Evolutionary conservation across 805 yeast species (phyloP).

Genomic region (Metschnikowia proteae): DNA sequence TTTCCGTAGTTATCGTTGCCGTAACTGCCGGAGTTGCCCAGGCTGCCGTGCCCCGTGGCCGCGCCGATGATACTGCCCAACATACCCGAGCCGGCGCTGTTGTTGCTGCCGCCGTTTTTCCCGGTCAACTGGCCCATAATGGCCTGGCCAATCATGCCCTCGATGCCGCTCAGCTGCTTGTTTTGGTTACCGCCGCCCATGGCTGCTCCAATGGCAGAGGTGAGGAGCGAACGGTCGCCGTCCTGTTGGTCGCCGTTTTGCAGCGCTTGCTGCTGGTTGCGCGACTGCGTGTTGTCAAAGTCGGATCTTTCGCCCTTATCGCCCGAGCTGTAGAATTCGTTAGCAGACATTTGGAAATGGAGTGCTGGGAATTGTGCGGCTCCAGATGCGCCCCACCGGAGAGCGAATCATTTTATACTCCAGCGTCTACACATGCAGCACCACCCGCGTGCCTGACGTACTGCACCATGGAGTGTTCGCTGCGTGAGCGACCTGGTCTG

Average conservation of each 20-base stretch:
- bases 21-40: slow-evolving; percentile 5
- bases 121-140: slow-evolving; percentile 16
- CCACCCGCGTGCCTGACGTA: neutral
- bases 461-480: neutral
- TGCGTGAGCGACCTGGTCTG: slow-evolving; percentile 1
- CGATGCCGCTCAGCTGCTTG: slow-evolving; percentile 15
- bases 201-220: slow-evolving; percentile 26
- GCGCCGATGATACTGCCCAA: slow-evolving; percentile 15
- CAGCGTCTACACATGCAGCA: neutral
- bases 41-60: slow-evolving; percentile 10
- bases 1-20: neutral
- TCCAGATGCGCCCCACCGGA: neutral
- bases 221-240: slow-evolving; percentile 25
- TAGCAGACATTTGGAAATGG: slow-evolving; percentile 46
- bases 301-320: slow-evolving; percentile 20
- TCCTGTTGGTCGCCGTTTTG: slow-evolving; percentile 13
- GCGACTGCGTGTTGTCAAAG: neutral
- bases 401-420: neutral
- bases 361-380: neutral
- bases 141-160: slow-evolving; percentile 18
- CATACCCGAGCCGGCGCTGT: slow-evolving; percentile 8
- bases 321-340: slow-evolving; percentile 51
- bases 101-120: slow-evolving; percentile 20
- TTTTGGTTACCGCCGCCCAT: slow-evolving; percentile 23
- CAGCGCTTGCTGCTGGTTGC: slow-evolving; percentile 8